phyloP scores from a whole-genome alignment of 1,284 basidiomycete genomes.

The Cutaneotrichosporon sp. region DNA sequence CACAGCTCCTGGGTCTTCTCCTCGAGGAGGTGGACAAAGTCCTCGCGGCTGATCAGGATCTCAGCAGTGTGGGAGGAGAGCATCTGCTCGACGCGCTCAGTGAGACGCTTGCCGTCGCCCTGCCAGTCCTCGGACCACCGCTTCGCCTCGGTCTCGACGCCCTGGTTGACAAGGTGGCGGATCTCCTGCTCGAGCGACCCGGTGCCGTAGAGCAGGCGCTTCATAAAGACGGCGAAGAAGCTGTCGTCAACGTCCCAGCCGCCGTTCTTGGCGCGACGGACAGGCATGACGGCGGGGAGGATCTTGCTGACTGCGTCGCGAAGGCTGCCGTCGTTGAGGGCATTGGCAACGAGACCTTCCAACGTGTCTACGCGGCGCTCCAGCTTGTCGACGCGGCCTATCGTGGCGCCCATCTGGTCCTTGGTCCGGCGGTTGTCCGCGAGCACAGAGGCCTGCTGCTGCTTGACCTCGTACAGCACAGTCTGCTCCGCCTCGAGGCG shows the following conservation, averaged over 20 bases:
- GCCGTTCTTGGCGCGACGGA: constrained; percentile 49
- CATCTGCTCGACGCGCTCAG: constrained; percentile 37
- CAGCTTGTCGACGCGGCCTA: constrained; percentile 2
- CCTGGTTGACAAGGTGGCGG: constrained; percentile 16
- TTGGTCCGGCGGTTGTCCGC: constrained; percentile 1
- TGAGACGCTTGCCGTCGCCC: not conserved
- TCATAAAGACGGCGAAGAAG: constrained; percentile 56
- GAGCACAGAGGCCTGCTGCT: not conserved
- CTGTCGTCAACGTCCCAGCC: constrained; percentile 53
- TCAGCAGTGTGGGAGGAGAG: not conserved
- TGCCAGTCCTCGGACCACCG: constrained; percentile 18
- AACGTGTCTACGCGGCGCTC: constrained; percentile 1
- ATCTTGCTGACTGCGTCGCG: constrained; percentile 49
- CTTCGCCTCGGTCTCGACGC: constrained; percentile 36
- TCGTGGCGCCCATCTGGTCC: not conserved
- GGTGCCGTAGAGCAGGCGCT: constrained; percentile 44
- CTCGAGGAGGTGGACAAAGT: constrained; percentile 41
- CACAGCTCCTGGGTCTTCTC: constrained; percentile 13
- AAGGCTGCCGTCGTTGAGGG: constrained; percentile 45
- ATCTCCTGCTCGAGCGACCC: constrained; percentile 35
- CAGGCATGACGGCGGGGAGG: constrained; percentile 53
- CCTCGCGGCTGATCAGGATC: constrained; percentile 26
- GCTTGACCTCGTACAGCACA: not conserved
- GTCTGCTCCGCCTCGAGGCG: not conserved
- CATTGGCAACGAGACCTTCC: constrained; percentile 61